phyloP scores from a whole-genome alignment of 1,284 basidiomycete species.

The Acaromyces ingoldii region DNA sequence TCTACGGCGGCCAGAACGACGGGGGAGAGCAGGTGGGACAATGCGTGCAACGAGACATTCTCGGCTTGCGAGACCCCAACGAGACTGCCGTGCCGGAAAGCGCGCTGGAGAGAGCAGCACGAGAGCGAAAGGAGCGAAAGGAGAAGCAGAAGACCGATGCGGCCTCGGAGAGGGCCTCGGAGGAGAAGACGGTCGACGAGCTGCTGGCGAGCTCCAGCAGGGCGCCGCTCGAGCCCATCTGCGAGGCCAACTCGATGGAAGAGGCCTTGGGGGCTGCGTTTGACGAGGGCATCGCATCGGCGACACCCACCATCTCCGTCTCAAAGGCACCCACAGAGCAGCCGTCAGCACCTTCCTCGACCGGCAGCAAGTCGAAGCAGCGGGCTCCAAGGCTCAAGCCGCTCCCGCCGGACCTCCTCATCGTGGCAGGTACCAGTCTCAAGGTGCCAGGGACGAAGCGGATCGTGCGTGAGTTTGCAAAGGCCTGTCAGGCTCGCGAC shows the following conservation, averaged over 20 bases:
- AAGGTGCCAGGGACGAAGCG: conserved; percentile 90
- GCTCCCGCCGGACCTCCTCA: conserved; percentile 72
- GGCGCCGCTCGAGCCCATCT: conserved; percentile 4
- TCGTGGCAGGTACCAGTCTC: conserved; percentile 92
- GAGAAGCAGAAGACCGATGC: conserved; percentile 1
- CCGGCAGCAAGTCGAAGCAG: conserved; percentile 9
- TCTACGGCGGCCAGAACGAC: conserved; percentile 88
- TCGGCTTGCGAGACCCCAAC: conserved; percentile 44
- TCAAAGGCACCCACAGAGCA: not conserved
- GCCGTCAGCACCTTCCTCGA: not conserved
- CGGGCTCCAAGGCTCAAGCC: conserved; percentile 41
- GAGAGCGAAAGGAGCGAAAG: conserved; percentile 22
- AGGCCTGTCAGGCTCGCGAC: conserved; percentile 63
- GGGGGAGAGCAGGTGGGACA: conserved; percentile 67
- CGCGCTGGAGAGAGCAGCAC: conserved; percentile 25
- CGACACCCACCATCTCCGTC: not conserved
- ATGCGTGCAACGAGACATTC: conserved; percentile 46
- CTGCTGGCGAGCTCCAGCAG: not conserved
- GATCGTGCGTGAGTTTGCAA: conserved; percentile 88
- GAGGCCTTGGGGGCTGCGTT: conserved; percentile 9
- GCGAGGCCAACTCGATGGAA: conserved; percentile 6
- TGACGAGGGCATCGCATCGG: not conserved
- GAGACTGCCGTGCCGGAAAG: conserved; percentile 46
- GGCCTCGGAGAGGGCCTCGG: not conserved
- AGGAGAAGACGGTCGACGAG: conserved; percentile 1